A percentile compares a stretch with the other conserved stretches of the same genome.
Evolutionary conservation across 805 yeast genomes (phyloP).

Genomic region (Ogataea methylovora): DNA sequence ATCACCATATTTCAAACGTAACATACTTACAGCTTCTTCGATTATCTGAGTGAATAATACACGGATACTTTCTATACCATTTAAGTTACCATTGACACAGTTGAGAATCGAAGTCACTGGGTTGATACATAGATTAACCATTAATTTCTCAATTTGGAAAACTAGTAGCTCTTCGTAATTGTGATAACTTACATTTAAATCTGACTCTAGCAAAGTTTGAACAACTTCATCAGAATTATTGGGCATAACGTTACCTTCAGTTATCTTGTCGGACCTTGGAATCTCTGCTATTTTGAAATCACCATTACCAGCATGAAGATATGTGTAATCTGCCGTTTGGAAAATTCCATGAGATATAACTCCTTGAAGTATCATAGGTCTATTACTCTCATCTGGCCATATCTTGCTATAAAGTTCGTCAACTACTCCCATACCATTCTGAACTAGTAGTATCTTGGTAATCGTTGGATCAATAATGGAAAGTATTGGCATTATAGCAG

Average conservation of each 20-base stretch:
- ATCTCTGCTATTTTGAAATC: conserved; percentile 49
- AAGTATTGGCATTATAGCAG: conserved; percentile 51
- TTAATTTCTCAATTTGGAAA: conserved; percentile 63
- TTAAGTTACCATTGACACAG: conserved; percentile 70
- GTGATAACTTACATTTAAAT: conserved; percentile 22
- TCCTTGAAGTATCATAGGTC: conserved; percentile 63
- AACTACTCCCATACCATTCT: conserved; percentile 76
- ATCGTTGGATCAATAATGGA: conserved; percentile 33
- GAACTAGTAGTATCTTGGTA: conserved; percentile 63
- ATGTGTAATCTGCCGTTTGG: conserved; percentile 35
- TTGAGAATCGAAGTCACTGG: conserved; percentile 74
- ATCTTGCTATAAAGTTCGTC: conserved; percentile 40
- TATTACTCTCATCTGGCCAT: conserved; percentile 39
- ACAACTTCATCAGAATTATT: conserved; percentile 14
- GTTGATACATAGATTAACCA: conserved; percentile 78
- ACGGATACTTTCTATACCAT: conserved; percentile 28
- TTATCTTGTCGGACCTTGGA: conserved; percentile 30
- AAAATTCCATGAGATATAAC: conserved; percentile 81
- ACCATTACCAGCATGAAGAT: conserved; percentile 69
- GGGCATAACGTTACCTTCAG: background rate
- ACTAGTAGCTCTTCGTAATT: conserved; percentile 40
- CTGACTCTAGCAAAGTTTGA: background rate
- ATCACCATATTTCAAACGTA: conserved; percentile 13
- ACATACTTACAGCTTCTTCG: conserved; percentile 35
- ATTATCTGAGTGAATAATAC: conserved; percentile 34